Evolutionary conservation across 169 alveolate genomes (phyloP).

Genomic region (Plasmodium fragile): DNA sequence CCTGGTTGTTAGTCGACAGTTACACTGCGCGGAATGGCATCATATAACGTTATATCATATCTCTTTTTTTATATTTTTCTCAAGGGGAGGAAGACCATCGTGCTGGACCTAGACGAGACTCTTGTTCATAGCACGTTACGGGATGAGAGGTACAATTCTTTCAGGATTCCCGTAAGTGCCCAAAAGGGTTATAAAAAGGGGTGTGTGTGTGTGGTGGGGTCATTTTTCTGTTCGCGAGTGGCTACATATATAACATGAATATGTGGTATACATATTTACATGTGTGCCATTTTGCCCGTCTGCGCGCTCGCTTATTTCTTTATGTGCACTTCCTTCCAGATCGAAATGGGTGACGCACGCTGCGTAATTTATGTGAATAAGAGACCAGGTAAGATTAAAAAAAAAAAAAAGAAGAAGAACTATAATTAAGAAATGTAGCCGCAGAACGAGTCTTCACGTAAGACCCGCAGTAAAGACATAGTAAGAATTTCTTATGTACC

Average conservation of each 20-base stretch:
- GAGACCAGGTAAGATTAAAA: slow-evolving; percentile 83
- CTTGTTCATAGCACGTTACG: slow-evolving; percentile 82
- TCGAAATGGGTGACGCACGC: slow-evolving; percentile 83
- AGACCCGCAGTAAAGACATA: neutral
- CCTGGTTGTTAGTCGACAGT: neutral
- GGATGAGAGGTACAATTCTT: slow-evolving; percentile 76
- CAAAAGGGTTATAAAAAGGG: neutral
- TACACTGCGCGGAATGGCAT: neutral
- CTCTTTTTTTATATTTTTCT: neutral
- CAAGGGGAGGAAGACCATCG: slow-evolving; percentile 84
- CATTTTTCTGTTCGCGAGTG: neutral
- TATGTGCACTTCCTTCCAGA: slow-evolving; percentile 37
- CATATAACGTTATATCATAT: neutral
- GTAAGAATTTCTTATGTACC: neutral
- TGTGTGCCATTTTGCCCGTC: neutral
- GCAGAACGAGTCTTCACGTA: neutral
- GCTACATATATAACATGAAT: neutral
- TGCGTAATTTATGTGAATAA: slow-evolving; percentile 85
- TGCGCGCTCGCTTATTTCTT: neutral
- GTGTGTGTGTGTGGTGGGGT: no score
- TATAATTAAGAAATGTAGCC: neutral
- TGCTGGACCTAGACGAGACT: slow-evolving; percentile 86
- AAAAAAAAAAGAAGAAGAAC: neutral
- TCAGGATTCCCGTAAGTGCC: slow-evolving; percentile 72
- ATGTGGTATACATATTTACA: neutral